These are phyloP conservation scores for Psidium guajava DNA, from an alignment of 345 rosid species.

Conservation along the genomic window DNA sequence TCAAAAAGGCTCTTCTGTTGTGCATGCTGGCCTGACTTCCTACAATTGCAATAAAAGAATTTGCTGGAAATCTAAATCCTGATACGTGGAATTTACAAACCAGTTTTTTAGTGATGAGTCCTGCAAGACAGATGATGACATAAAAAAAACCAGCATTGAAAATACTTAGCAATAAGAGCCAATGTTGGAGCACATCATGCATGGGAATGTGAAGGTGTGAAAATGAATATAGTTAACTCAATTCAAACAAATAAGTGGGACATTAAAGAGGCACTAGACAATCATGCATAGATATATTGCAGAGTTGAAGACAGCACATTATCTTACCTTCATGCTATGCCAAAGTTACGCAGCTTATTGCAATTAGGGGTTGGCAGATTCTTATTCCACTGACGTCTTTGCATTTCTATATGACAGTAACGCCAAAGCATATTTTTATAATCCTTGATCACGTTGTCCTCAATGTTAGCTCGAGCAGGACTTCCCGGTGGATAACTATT, in stretches of 20 bases:
- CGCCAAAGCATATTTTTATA: constrained; percentile 56
- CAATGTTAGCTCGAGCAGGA: constrained; percentile 47
- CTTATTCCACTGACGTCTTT: constrained; percentile 70
- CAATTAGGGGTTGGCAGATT: constrained; percentile 74
- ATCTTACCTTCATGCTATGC: constrained; percentile 43
- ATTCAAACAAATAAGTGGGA: neutral
- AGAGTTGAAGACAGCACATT: neutral
- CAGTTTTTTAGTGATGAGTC: neutral
- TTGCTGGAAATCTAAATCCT: neutral
- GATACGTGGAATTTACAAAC: neutral
- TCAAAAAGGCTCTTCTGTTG: neutral
- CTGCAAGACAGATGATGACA: neutral
- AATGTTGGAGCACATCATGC: neutral
- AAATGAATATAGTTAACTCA: neutral
- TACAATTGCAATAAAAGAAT: neutral
- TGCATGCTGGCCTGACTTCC: neutral
- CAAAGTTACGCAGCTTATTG: constrained; percentile 49
- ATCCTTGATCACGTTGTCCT: constrained; percentile 61
- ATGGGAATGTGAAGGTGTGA: neutral
- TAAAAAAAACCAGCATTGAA: neutral
- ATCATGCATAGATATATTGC: neutral
- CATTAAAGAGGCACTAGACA: neutral
- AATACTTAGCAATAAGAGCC: neutral
- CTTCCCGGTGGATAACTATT: constrained; percentile 60
- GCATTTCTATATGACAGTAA: constrained; percentile 62